phyloP scores from a whole-genome alignment of 352 stramenopile species.

The Albugo candida region DNA sequence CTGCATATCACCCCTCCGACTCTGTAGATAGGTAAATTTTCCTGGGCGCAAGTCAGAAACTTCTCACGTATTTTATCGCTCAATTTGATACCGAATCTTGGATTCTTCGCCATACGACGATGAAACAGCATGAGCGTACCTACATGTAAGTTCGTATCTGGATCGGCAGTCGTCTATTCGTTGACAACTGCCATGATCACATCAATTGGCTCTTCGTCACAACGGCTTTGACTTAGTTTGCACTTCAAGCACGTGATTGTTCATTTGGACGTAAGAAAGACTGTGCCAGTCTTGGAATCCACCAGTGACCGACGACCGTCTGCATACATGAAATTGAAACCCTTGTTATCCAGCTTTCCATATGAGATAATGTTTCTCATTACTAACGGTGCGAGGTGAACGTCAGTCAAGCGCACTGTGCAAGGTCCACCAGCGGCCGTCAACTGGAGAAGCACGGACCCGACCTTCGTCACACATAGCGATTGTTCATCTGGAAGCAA shows the following conservation, averaged over 20 bases:
- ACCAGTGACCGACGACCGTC: background rate
- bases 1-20: background rate
- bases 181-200: too few relatives aligned
- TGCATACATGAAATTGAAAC: background rate
- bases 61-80: background rate
- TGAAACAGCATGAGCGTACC: slow-evolving; percentile 3
- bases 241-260: background rate
- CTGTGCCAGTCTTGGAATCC: background rate
- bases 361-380: background rate
- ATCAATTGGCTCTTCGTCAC: too few relatives aligned
- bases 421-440: background rate
- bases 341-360: background rate
- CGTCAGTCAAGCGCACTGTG: background rate
- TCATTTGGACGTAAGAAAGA: background rate
- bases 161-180: background rate
- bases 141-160: background rate
- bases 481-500: background rate
- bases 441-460: background rate
- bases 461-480: background rate
- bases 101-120: slow-evolving; percentile 1
- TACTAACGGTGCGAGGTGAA: background rate
- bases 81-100: slow-evolving; percentile 1
- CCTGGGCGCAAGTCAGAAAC: background rate
- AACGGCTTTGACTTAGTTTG: too few relatives aligned
- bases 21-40: background rate